Conservation (phyloP, 352 stramenopile species). For the Phytophthora constricta region DNA sequence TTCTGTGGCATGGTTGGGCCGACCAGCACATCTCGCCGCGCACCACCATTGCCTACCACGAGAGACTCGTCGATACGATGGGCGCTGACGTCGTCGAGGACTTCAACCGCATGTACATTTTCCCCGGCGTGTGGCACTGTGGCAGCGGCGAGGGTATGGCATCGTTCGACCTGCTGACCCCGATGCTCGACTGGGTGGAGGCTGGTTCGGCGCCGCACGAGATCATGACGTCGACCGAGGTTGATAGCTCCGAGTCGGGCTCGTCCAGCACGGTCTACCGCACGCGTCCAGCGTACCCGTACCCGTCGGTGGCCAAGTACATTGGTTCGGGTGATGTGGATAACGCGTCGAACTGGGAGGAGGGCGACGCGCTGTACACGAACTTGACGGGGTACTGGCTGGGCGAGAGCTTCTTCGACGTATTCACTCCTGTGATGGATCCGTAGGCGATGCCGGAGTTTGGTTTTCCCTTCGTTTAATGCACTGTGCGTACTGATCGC, state of each 20-base stretch:
- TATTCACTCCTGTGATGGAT: constrained; percentile 8
- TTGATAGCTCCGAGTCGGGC: background rate
- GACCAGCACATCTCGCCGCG: constrained; percentile 38
- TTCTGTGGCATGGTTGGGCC: constrained; percentile 36
- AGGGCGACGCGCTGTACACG: constrained; percentile 21
- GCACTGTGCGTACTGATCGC: too few species aligned
- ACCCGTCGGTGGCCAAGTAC: constrained; percentile 21
- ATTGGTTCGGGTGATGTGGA: constrained; percentile 8
- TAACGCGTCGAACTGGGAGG: constrained; percentile 5
- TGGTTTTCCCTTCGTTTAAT: too few species aligned
- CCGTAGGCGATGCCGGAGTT: too few species aligned
- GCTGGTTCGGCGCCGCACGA: constrained; percentile 15
- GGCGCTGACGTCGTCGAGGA: constrained; percentile 10
- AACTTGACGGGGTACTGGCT: constrained; percentile 16
- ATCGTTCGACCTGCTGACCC: constrained; percentile 26
- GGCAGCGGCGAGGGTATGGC: constrained; percentile 31
- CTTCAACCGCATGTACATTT: constrained; percentile 35
- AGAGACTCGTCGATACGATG: constrained; percentile 23
- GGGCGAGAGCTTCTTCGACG: constrained; percentile 17
- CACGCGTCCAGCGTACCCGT: constrained; percentile 13
- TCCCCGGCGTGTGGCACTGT: constrained; percentile 40
- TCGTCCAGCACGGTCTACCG: background rate
- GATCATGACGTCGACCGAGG: constrained; percentile 15
- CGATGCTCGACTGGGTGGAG: constrained; percentile 39
- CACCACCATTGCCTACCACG: constrained; percentile 34